A percentile compares a stretch with the other conserved stretches of the same genome.
These are phyloP conservation scores for Trichoderma koningiopsis DNA, from an alignment of 2,329 filamentous ascomycete species.

Conservation along the genomic window DNA sequence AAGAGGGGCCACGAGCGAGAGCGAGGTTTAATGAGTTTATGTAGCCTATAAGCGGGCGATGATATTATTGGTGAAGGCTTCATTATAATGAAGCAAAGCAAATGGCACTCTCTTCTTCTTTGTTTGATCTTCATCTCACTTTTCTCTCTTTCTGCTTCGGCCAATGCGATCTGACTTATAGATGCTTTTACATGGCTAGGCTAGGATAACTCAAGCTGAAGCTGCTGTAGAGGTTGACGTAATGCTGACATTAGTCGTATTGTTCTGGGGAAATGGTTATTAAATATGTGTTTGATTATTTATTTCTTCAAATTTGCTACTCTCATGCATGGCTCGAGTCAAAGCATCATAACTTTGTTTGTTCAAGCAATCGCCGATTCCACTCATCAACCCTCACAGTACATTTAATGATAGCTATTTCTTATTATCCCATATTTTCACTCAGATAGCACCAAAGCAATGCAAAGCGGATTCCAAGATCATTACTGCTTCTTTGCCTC, in stretches of 20 bases:
- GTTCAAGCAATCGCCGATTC: not conserved
- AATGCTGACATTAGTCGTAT: not conserved
- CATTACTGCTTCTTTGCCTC: constrained; percentile 69
- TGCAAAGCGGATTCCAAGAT: not conserved
- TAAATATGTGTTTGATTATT: not conserved
- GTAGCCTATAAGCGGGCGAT: not conserved
- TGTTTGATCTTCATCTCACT: not conserved
- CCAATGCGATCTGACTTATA: not conserved
- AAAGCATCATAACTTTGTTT: not conserved
- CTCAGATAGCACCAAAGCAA: not conserved
- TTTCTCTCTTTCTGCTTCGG: not conserved
- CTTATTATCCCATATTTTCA: not conserved
- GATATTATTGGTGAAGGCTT: not conserved
- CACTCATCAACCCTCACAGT: not conserved
- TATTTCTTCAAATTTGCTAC: not conserved
- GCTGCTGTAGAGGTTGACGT: not conserved
- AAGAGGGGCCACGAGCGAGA: not conserved
- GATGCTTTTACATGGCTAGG: not conserved
- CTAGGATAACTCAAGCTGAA: not conserved
- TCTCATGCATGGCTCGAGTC: not conserved
- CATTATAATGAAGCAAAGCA: not conserved
- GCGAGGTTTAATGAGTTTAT: not conserved
- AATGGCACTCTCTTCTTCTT: not conserved
- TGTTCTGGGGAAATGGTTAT: not conserved
- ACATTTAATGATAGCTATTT: not conserved